Evolutionary conservation across 768 basidiomycete species (phyloP).

Genomic region (Tulasnella sp.): DNA sequence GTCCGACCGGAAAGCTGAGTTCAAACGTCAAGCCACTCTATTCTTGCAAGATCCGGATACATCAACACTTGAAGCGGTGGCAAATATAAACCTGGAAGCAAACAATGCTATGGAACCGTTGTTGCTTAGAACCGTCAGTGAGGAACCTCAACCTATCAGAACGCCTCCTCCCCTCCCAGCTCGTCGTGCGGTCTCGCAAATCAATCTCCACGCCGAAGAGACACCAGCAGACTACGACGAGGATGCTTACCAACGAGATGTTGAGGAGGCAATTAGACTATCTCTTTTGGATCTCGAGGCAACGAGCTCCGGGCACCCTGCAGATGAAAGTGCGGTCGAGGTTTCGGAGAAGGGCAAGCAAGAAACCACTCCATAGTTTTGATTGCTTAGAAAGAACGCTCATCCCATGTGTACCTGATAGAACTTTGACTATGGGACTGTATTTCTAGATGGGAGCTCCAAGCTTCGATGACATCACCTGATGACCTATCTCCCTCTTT

Average conservation of each 20-base stretch:
- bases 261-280: conserved; percentile 27
- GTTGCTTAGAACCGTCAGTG: conserved; percentile 22
- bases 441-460: too few species aligned
- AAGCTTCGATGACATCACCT: too few species aligned
- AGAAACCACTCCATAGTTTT: neutral
- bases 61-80: conserved; percentile 26
- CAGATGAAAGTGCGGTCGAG: neutral
- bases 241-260: conserved; percentile 20
- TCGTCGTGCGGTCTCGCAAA: neutral
- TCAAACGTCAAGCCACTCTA: conserved; percentile 24
- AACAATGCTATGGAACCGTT: conserved; percentile 7
- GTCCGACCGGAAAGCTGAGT: conserved; percentile 22
- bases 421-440: too few species aligned
- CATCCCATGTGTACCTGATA: too few species aligned
- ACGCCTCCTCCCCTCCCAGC: neutral
- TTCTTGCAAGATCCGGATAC: conserved; percentile 29
- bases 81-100: conserved; percentile 26
- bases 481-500: too few species aligned
- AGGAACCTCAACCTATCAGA: neutral
- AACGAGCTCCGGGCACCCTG: neutral
- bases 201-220: conserved; percentile 16
- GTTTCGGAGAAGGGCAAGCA: neutral
- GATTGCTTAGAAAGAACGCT: neutral
- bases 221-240: conserved; percentile 16
- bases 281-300: conserved; percentile 27